These are phyloP conservation scores for Hericium coralloides DNA, from an alignment of 768 basidiomycete species.

Conservation along the genomic window DNA sequence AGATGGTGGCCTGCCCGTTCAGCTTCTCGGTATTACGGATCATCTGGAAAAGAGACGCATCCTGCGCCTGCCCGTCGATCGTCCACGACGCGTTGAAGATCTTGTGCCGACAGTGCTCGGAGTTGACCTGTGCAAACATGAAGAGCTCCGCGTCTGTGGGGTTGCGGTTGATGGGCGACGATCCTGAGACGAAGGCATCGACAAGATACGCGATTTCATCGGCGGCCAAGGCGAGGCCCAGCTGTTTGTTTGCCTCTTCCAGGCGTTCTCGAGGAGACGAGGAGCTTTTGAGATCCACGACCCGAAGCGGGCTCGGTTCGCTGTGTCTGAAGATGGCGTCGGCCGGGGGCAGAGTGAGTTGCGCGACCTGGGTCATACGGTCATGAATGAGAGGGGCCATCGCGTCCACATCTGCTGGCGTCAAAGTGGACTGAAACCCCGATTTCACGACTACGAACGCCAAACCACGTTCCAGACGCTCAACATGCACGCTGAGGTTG, in stretches of 20 bases:
- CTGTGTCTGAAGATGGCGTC: conserved; percentile 50
- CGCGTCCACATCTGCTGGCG: conserved; percentile 35
- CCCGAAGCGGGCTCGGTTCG: conserved; percentile 57
- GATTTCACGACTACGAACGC: conserved; percentile 53
- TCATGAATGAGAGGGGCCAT: conserved; percentile 79
- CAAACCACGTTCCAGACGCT: conserved; percentile 81
- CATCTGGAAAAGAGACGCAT: conserved; percentile 88
- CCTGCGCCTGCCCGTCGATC: conserved; percentile 58
- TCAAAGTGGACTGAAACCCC: conserved; percentile 26
- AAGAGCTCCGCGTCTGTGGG: conserved; percentile 98
- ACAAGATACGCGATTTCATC: conserved; percentile 90
- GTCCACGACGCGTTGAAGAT: conserved; percentile 99
- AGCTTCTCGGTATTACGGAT: conserved; percentile 91
- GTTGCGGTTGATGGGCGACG: conserved; percentile 60
- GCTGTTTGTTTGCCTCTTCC: conserved; percentile 63
- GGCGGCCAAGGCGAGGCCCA: conserved; percentile 84
- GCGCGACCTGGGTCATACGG: conserved; percentile 89
- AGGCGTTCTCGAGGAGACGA: conserved; percentile 54
- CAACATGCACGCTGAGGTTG: conserved; percentile 60
- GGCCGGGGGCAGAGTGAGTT: conserved; percentile 48
- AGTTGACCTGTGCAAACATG: conserved; percentile 99
- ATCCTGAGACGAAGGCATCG: conserved; percentile 74
- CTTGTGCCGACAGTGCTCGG: conserved; percentile 99
- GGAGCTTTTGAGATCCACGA: conserved; percentile 47
- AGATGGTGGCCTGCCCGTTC: conserved; percentile 71